These are phyloP conservation scores for Cicer chorassanicum DNA, from an alignment of 306 rosid species.

Conservation along the genomic window DNA sequence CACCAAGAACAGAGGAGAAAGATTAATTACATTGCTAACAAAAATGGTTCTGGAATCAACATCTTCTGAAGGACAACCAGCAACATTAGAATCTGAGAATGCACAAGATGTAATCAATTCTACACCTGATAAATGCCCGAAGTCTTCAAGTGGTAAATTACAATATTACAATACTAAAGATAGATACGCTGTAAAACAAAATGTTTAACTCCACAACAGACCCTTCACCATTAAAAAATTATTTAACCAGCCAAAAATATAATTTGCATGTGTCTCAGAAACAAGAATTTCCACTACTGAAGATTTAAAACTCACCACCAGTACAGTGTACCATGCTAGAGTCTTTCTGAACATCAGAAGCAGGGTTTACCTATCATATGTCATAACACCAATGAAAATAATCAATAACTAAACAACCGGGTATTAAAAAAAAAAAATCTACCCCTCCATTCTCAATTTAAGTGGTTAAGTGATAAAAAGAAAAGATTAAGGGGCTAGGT, in stretches of 20 bases:
- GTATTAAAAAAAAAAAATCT: slow-evolving; percentile 17
- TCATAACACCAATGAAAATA: slow-evolving; percentile 38
- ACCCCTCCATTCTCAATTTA: neutral
- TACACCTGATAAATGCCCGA: slow-evolving; percentile 11
- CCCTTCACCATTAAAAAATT: neutral
- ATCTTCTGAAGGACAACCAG: slow-evolving; percentile 76
- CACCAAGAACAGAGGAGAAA: slow-evolving; percentile 39
- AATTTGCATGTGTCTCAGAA: slow-evolving; percentile 9
- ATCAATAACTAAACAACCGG: slow-evolving; percentile 17
- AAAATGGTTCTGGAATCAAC: slow-evolving; percentile 87
- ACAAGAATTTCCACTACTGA: slow-evolving; percentile 6
- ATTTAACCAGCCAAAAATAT: slow-evolving; percentile 14
- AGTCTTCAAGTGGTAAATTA: slow-evolving; percentile 17
- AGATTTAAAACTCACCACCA: slow-evolving; percentile 61
- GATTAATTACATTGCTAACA: slow-evolving; percentile 80
- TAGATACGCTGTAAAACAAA: slow-evolving; percentile 26
- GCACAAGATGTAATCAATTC: slow-evolving; percentile 23
- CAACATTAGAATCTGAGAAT: slow-evolving; percentile 60
- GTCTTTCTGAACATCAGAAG: slow-evolving; percentile 58
- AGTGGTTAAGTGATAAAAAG: neutral
- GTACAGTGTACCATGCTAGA: slow-evolving; percentile 55
- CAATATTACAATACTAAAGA: neutral
- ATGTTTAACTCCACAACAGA: neutral
- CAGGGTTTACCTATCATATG: slow-evolving; percentile 57
- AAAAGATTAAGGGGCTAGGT: neutral